Base-by-base conservation (phyloP, 441 rosid genomes). In the Bruguiera hainesii region DNA sequence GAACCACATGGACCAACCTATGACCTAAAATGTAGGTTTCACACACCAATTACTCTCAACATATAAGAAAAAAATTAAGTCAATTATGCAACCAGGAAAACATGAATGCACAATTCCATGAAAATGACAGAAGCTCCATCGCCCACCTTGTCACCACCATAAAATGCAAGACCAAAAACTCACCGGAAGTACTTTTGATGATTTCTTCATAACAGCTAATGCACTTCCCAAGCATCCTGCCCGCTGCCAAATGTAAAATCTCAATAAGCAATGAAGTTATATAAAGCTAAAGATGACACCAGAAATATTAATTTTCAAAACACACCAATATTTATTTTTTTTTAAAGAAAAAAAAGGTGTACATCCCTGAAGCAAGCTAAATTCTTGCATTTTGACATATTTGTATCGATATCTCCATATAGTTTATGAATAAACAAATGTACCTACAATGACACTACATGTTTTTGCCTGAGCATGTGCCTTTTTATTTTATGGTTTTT, bases 1-100 rank as follows among this genome's bases (percentile, higher is more conserved):
- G 77, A 92, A 92, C 97, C 98, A 92, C 93, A 86, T 88, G n/a
- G 98, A 84, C 98, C 97, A 92, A 39, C 98, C 97, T 69, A 92
- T 80, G 63, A 92, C 82, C 98, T 92, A 83, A 71, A 76, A 20
- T 55, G 25, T 21, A 65, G 53, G 62, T 71, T 55, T 53, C 15
- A 66, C 21, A 71, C 4, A 25, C 28, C 39, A 46, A 66, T 77
- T 25, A 73, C 64, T 70, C 70, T 64, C 65, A 35, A 79, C 31
- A 60, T 63, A 63, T 46, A 53, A 46, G 19, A 28, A 61, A 33
- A 68, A 23, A 25, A 57, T 10, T 62, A 37, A 6, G 21, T 37
- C 26, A 69, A 35, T 11, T 11, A 19, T 25, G 19, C 6, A 67
- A 62, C 53, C 42, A 48, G n/a, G 39, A 19, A 56, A 69, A 10